Conservation (phyloP, 495 filamentous ascomycete species). For the Hypoxylon crocopeplum region DNA sequence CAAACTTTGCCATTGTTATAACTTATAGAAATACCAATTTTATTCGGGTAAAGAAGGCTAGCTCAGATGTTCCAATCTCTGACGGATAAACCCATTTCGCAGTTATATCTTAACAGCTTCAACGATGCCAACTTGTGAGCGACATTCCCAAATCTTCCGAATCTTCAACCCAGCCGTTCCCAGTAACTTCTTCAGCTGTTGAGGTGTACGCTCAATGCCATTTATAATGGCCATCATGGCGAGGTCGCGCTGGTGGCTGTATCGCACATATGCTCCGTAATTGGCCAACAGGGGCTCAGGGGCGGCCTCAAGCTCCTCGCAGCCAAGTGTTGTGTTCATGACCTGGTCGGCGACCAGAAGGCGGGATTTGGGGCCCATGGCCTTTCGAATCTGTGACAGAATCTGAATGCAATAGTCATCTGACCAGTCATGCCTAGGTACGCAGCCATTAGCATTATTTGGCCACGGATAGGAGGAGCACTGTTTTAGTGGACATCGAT, state of each 20-base stretch:
- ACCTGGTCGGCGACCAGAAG: slow-evolving; percentile 44
- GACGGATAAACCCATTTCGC: too few relatives aligned
- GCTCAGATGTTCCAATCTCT: too few relatives aligned
- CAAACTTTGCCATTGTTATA: too few relatives aligned
- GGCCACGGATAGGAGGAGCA: too few relatives aligned
- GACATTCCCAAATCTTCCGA: neutral
- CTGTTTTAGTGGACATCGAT: too few relatives aligned
- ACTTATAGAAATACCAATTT: too few relatives aligned
- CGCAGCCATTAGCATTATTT: too few relatives aligned
- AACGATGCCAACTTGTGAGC: neutral
- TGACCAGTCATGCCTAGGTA: slow-evolving; percentile 43
- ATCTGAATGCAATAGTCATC: slow-evolving; percentile 47
- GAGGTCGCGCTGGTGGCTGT: slow-evolving; percentile 40
- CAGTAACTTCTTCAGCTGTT: neutral
- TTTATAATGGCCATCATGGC: slow-evolving; percentile 42
- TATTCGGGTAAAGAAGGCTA: too few relatives aligned
- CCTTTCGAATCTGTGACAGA: slow-evolving; percentile 19
- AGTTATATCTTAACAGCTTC: too few relatives aligned
- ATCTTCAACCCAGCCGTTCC: neutral
- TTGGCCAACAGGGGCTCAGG: slow-evolving; percentile 40
- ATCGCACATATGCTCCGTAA: slow-evolving; percentile 35
- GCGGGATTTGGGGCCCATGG: slow-evolving; percentile 38
- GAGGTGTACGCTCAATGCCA: slow-evolving; percentile 41
- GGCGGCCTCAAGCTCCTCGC: slow-evolving; percentile 27
- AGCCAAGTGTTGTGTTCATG: slow-evolving; percentile 45